phyloP scores from a whole-genome alignment of 495 filamentous ascomycete genomes.

The Melanomma pulvis-pyrius region DNA sequence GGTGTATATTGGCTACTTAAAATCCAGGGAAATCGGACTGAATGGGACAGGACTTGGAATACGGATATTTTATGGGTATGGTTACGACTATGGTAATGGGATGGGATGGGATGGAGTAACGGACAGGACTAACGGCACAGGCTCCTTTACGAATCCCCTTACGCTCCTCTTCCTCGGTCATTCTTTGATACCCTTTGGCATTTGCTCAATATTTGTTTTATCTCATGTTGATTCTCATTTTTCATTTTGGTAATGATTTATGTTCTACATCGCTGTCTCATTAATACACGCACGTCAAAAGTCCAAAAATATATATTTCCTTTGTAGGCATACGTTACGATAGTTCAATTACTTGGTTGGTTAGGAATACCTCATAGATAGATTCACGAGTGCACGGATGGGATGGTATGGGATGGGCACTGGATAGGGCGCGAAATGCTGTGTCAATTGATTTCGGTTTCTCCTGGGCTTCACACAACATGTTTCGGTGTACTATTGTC shows the following conservation, averaged over 20 bases:
- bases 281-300: not conserved
- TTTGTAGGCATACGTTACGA: not conserved
- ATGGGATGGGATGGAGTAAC: too few relatives aligned
- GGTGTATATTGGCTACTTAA: not conserved
- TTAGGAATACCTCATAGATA: slow-evolving; percentile 1
- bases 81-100: not conserved
- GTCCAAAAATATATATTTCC: not conserved
- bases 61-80: not conserved
- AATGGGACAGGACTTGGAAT: not conserved
- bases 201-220: not conserved
- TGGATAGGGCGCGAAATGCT: not conserved
- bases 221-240: not conserved
- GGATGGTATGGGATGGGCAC: not conserved
- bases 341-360: not conserved
- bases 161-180: not conserved
- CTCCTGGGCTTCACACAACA: too few relatives aligned
- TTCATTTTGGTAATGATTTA: too few relatives aligned
- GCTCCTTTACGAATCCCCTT: not conserved
- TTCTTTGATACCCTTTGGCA: not conserved
- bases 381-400: too few relatives aligned
- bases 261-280: not conserved
- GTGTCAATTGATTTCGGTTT: not conserved
- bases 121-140: too few relatives aligned
- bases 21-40: not conserved
- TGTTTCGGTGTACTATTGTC: too few relatives aligned